Evolutionary conservation across 257 asterid genomes (phyloP), one percentile per base, ranked within the genome.

Genomic region (Linderniella brevidens): DNA sequence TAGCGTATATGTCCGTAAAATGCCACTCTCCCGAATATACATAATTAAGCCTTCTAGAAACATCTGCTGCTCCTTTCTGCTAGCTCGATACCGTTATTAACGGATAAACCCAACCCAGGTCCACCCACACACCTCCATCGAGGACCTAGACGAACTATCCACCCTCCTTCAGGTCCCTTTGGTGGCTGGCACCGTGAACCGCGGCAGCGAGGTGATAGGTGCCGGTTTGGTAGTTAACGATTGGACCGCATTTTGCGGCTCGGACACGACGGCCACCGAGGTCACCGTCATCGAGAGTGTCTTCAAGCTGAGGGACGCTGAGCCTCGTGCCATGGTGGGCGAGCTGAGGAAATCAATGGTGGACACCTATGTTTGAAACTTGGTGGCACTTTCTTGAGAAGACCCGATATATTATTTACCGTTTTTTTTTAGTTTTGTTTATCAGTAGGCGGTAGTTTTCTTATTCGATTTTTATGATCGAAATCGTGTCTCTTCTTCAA

Each of bases 201-300:
- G 94, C n/a, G 96, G 96, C 19, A 79, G 86, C 56, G 93, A 79
- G 53, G 93, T 82, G 20, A 63, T 86, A 52, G 90, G 68, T 41
- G 93, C 90, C 16, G 96, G 94, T 19, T 56, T 86, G 73, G 54
- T 67, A 0, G 94, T 79, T 11, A 86, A 86, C 49, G 94, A 86
- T 66, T 86, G 94, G 94, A 74, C 92, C 0, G 96, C 87, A 1
- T 86, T 86, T 62, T 82, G 94, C 41, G 96, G 94, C 10, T 73
- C 93, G 1, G 93, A 79, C 62, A 86, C 96, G 4, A 86, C 96
- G 53, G 96, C 94, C 35, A 82, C 96, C 0, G 96, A 86, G 72
- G 47, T 82, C 53, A 74, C 86, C 5, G 93, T 86, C 9, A 64
- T 82, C 8, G 93, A 82, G 68, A 77, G 70, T 4, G 92, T 82